Conservation (phyloP, 1,139 yeast species). For the Hemisphaericaspora lyxosophila region DNA sequence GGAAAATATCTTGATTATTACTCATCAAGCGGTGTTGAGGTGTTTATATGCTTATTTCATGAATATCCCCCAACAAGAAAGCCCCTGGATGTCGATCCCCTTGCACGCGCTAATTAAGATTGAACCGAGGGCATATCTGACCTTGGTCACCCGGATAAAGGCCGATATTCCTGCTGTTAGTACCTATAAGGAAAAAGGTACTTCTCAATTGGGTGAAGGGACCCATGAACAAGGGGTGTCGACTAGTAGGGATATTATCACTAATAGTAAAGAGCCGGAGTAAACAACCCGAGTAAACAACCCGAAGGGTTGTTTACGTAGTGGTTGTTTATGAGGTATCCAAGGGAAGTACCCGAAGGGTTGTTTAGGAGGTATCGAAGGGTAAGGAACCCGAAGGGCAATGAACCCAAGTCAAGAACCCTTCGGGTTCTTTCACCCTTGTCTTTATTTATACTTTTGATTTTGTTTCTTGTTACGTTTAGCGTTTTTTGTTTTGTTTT, state of each 20-base stretch:
- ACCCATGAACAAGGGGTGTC: constrained; percentile 24
- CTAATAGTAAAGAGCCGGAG: constrained; percentile 23
- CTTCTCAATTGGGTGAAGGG: constrained; percentile 70
- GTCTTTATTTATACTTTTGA: too few relatives aligned
- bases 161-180: constrained; percentile 98
- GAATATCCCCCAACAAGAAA: constrained; percentile 97
- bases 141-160: constrained; percentile 82
- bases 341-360: too few relatives aligned
- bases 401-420: too few relatives aligned
- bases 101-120: constrained; percentile 88
- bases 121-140: constrained; percentile 91
- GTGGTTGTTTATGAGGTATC: too few relatives aligned
- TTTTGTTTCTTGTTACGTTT: too few relatives aligned
- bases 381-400: too few relatives aligned
- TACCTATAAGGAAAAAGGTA: constrained; percentile 93
- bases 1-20: constrained; percentile 90
- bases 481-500: too few relatives aligned
- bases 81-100: constrained; percentile 99
- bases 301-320: too few relatives aligned
- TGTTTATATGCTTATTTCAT: constrained; percentile 96
- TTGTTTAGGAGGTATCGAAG: too few relatives aligned
- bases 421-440: too few relatives aligned
- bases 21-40: constrained; percentile 96
- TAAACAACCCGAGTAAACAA: too few relatives aligned
- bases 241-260: constrained; percentile 45